These are phyloP conservation scores for Pseudogymnoascus sp. DNA, from an alignment of 2,329 filamentous ascomycete species.

Conservation along the genomic window DNA sequence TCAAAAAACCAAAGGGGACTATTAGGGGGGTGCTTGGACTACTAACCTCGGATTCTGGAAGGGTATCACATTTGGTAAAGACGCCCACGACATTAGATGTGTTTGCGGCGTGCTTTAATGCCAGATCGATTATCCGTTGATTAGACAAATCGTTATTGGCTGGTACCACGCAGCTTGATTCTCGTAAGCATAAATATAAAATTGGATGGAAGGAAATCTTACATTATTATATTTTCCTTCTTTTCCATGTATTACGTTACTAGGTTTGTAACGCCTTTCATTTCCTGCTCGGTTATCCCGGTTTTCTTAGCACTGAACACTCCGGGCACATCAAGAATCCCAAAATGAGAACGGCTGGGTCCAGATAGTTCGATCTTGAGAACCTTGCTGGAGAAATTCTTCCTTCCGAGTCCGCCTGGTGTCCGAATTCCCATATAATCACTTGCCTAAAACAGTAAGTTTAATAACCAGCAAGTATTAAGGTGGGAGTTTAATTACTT, in stretches of 20 bases:
- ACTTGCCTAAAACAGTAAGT: slow-evolving; percentile 13
- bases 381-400: slow-evolving; percentile 31
- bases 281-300: slow-evolving; percentile 26
- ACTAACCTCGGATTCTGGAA: not conserved
- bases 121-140: not conserved
- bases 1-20: not conserved
- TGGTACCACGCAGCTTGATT: not conserved
- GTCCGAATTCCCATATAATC: slow-evolving; percentile 27
- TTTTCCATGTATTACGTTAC: slow-evolving; percentile 31
- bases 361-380: slow-evolving; percentile 34
- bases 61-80: not conserved
- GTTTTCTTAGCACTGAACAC: slow-evolving; percentile 22
- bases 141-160: not conserved
- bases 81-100: not conserved
- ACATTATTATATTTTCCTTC: not conserved
- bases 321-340: slow-evolving; percentile 34
- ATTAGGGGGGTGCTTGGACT: not conserved
- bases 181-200: not conserved
- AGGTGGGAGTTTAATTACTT: too few relatives aligned
- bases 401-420: not conserved
- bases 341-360: slow-evolving; percentile 31
- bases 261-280: slow-evolving; percentile 27
- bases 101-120: not conserved
- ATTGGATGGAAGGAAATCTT: not conserved
- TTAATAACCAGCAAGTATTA: too few relatives aligned